A percentile compares a stretch with the other conserved stretches of the same genome.
These are phyloP conservation scores for Tetrahymena malaccensis DNA, from an alignment of 73 alveolate species.

Conservation along the genomic window DNA sequence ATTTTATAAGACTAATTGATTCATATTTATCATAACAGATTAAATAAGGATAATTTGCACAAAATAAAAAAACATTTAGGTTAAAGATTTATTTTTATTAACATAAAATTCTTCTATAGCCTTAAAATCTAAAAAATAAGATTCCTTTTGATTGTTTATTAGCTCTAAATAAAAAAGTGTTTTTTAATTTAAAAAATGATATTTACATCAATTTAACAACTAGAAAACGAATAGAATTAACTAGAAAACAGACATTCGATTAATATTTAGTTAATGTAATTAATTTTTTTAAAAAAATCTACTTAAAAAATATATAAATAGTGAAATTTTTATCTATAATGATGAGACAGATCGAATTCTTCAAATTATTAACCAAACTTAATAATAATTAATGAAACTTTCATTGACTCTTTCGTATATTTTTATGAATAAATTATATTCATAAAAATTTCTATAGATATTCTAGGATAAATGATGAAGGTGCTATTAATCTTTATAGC, in stretches of 20 bases:
- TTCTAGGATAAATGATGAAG: not conserved
- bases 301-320: no score
- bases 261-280: not conserved
- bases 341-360: not conserved
- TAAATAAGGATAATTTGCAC: no score
- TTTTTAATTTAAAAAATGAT: not conserved
- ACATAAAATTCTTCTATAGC: not conserved
- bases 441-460: not conserved
- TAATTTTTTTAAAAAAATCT: no score
- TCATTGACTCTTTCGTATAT: not conserved
- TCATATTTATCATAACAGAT: no score
- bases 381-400: not conserved
- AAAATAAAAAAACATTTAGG: not conserved
- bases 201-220: not conserved
- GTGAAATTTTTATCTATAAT: not conserved
- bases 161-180: no score
- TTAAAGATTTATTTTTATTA: no score
- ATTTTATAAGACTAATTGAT: no score
- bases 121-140: not conserved
- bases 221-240: not conserved
- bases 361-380: not conserved
- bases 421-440: no score
- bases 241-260: not conserved
- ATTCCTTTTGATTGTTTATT: not conserved
- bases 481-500: not conserved